Percentiles rank a stretch among this genome's conserved stretches.
These are phyloP conservation scores for Albizia julibrissin DNA, from an alignment of 306 rosid genomes.

Conservation along the genomic window DNA sequence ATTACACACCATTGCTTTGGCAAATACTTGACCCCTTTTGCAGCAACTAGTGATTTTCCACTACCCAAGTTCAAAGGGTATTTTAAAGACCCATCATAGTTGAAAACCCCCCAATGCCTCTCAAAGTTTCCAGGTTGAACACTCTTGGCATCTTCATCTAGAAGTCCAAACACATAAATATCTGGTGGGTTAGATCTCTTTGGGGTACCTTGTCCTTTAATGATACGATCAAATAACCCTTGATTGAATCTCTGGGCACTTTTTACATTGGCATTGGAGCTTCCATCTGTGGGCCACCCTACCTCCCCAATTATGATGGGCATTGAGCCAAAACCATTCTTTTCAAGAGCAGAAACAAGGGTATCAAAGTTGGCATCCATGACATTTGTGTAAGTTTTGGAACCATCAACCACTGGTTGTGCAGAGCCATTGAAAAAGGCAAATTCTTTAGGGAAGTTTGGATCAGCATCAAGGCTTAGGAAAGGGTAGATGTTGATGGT, in stretches of 20 bases:
- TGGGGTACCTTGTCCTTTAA: conserved; percentile 65
- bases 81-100: conserved; percentile 72
- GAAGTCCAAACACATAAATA: conserved; percentile 63
- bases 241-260: conserved; percentile 79
- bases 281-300: conserved; percentile 97
- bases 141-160: conserved; percentile 92
- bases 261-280: conserved; percentile 55
- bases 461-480: conserved; percentile 92
- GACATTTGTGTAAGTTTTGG: conserved; percentile 78
- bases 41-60: conserved; percentile 55
- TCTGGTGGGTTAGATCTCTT: conserved; percentile 66
- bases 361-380: conserved; percentile 94
- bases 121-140: conserved; percentile 81
- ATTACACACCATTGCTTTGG: conserved; percentile 80
- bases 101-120: conserved; percentile 91
- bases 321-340: conserved; percentile 71
- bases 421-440: conserved; percentile 83
- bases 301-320: conserved; percentile 85
- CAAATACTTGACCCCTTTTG: conserved; percentile 77
- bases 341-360: conserved; percentile 78
- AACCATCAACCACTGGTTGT: conserved; percentile 79
- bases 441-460: conserved; percentile 84
- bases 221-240: conserved; percentile 62
- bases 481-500: conserved; percentile 94
- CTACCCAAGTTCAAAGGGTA: conserved; percentile 60